phyloP scores from a whole-genome alignment of 148 eudicot genomes.

The Bassia scoparia region DNA sequence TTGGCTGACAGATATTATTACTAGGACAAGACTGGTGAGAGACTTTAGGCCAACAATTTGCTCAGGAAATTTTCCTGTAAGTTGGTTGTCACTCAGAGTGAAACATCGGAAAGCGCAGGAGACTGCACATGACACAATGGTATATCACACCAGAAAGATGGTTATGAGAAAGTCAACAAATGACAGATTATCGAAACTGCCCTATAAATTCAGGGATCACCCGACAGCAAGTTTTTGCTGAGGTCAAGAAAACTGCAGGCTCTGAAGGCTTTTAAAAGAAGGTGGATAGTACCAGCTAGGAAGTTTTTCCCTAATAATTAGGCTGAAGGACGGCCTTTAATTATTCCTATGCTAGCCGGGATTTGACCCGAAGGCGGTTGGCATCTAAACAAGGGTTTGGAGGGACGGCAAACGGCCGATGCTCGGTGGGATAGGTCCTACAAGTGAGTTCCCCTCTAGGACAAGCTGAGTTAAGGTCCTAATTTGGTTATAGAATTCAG shows the following conservation, averaged over 20 bases:
- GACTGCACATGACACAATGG: slow-evolving; percentile 48
- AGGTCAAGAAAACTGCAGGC: slow-evolving; percentile 61
- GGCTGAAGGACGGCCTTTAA: slow-evolving; percentile 44
- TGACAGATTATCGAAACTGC: slow-evolving; percentile 45
- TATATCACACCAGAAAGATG: slow-evolving; percentile 58
- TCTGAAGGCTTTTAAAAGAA: slow-evolving; percentile 31
- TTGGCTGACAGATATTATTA: slow-evolving; percentile 47
- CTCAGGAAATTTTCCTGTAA: slow-evolving; percentile 53
- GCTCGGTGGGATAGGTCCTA: slow-evolving; percentile 56
- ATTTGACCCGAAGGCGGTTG: slow-evolving; percentile 55
- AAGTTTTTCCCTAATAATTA: slow-evolving; percentile 54
- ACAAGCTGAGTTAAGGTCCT: slow-evolving; percentile 56
- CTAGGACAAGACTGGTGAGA: slow-evolving; percentile 50
- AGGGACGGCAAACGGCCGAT: slow-evolving; percentile 48
- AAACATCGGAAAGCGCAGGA: slow-evolving; percentile 49
- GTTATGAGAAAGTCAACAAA: slow-evolving; percentile 57
- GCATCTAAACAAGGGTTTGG: slow-evolving; percentile 52
- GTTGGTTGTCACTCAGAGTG: slow-evolving; percentile 54
- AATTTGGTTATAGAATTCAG: slow-evolving; percentile 47
- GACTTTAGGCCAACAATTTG: slow-evolving; percentile 53
- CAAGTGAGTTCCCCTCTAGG: slow-evolving; percentile 64
- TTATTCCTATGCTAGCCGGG: slow-evolving; percentile 53
- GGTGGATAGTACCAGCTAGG: slow-evolving; percentile 47
- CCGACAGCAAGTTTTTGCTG: slow-evolving; percentile 56
- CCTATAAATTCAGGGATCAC: slow-evolving; percentile 57